Base-by-base conservation (phyloP, 2,329 filamentous ascomycete genomes). In the Fonsecaea multimorphosa region DNA sequence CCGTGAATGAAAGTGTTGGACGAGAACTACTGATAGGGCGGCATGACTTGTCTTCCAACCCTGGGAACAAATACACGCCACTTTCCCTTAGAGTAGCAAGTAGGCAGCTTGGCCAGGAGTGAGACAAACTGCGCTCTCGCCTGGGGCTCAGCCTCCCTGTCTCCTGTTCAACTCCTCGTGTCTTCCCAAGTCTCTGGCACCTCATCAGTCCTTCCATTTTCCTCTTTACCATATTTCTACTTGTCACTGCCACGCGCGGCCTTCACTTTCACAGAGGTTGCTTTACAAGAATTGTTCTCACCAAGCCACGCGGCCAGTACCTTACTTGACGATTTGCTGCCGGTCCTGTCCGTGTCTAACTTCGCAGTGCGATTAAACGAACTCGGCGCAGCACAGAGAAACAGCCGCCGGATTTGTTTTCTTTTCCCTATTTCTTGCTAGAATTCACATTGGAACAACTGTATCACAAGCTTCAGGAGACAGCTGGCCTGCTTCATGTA, bases 401-500 rank as follows among this genome's bases (percentile, higher is more conserved):
- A 14, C 19, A 49, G 22, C 19, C 44, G 19, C 11, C 22, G 44
- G 22, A 49, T 29, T 51, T 29, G 29, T 38, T 53, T 60, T 29
- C 29, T 49, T 59, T 34, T 27, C 51, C 49, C 49, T 54, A 32
- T 56, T 60, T 16, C 31, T 62, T 62, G 46, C 58, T 40, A 36
- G 61, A 49, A 49, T 56, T 61, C 36, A 44, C 44, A 56, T 34
- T 22, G 27, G 40, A 59, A 64, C 49, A 38, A 46, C 53, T 69
- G 67, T 69, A 68, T 54, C 51, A 65, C 59, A 53, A 57, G 57
- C 38, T 46, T 61, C 61, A n/a, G 27, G 61, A 66, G 64, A 57
- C 67, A 69, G 67, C 67, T 67, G 67, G 67, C 52, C 67, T 69
- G 67, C 65, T 69, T 66, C 67, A 56, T 66, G 64, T 66, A 64